phyloP scores from a whole-genome alignment of 2,329 filamentous ascomycete species.

The Sarocladium oryzae region DNA sequence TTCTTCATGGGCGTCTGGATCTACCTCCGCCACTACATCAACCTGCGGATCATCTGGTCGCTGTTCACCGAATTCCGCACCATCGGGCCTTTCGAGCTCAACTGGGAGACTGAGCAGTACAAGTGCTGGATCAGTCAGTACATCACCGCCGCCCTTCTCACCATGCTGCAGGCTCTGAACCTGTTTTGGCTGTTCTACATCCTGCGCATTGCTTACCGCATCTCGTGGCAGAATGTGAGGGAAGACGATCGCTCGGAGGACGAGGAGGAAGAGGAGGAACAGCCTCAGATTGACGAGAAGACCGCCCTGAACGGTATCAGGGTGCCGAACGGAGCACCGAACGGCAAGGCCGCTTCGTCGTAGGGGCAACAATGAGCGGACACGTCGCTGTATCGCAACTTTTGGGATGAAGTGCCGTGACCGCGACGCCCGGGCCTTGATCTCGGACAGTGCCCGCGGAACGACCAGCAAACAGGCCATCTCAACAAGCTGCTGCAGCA shows the following conservation, averaged over 20 bases:
- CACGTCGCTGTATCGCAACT: too few species aligned
- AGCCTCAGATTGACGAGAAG: slow-evolving; percentile 21
- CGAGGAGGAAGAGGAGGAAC: slow-evolving; percentile 49
- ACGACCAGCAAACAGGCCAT: too few species aligned
- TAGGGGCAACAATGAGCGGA: slow-evolving; percentile 5
- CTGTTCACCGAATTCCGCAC: slow-evolving; percentile 70
- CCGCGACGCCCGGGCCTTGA: too few species aligned
- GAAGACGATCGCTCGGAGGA: slow-evolving; percentile 67
- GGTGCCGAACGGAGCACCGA: slow-evolving; percentile 12
- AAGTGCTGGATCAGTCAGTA: slow-evolving; percentile 65
- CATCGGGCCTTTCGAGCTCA: slow-evolving; percentile 66
- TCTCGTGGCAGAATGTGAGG: slow-evolving; percentile 52
- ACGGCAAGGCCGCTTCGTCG: slow-evolving; percentile 13
- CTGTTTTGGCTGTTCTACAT: slow-evolving; percentile 79
- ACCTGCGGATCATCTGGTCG: slow-evolving; percentile 69
- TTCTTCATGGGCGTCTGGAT: slow-evolving; percentile 79
- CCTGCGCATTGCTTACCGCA: slow-evolving; percentile 65
- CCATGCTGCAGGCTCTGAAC: slow-evolving; percentile 66
- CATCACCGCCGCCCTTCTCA: slow-evolving; percentile 60
- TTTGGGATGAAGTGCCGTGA: too few species aligned
- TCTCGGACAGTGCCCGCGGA: too few species aligned
- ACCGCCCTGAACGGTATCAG: slow-evolving; percentile 15
- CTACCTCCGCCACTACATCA: slow-evolving; percentile 83
- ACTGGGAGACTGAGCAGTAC: slow-evolving; percentile 72
- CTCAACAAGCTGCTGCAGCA: too few species aligned